Conservation (phyloP, 495 filamentous ascomycete genomes). For the Evansstolkia leycettana region DNA sequence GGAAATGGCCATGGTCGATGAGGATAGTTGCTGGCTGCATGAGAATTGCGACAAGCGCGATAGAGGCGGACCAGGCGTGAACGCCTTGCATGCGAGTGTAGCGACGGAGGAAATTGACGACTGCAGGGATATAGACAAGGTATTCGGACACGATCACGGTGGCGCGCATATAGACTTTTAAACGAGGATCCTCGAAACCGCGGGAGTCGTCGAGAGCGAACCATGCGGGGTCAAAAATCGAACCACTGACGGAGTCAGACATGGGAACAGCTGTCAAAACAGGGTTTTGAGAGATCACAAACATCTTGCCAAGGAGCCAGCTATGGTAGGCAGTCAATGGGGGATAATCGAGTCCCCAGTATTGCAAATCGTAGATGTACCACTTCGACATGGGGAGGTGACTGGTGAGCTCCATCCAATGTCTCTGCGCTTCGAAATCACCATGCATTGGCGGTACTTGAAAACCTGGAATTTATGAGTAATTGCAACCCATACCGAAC, state of each 20-base stretch:
- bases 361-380: constrained; percentile 94
- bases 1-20: constrained; percentile 96
- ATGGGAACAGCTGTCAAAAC: neutral
- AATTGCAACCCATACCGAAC: too few relatives aligned
- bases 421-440: constrained; percentile 93
- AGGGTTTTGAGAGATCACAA: constrained; percentile 5
- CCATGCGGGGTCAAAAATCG: constrained; percentile 67
- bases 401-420: constrained; percentile 96
- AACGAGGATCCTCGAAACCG: constrained; percentile 57
- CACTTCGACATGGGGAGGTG: constrained; percentile 83
- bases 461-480: constrained; percentile 40
- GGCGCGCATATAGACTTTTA: constrained; percentile 93
- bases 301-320: constrained; percentile 84
- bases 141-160: constrained; percentile 87
- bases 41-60: constrained; percentile 79
- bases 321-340: constrained; percentile 96
- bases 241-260: constrained; percentile 40
- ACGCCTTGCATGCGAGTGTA: constrained; percentile 62
- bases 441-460: constrained; percentile 82
- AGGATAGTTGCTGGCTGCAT: constrained; percentile 89
- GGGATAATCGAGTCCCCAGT: constrained; percentile 97
- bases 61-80: constrained; percentile 61
- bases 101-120: constrained; percentile 68
- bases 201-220: constrained; percentile 81
- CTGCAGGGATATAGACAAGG: constrained; percentile 73